These are phyloP conservation scores for Hanseniaspora guilliermondii DNA, from an alignment of 805 yeast genomes.

Conservation along the genomic window DNA sequence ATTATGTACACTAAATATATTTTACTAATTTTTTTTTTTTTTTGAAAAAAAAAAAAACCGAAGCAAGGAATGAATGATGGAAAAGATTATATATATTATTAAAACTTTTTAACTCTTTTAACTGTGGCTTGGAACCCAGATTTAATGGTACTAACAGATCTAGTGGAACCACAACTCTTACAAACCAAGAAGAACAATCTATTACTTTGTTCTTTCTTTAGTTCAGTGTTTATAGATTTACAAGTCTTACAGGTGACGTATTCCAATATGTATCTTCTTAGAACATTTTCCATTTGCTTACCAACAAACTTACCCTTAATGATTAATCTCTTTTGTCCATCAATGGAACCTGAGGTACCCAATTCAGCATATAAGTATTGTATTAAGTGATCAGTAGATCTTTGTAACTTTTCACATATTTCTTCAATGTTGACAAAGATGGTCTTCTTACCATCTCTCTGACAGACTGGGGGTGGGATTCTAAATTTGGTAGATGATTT, in stretches of 20 bases:
- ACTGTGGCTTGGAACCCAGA: constrained; percentile 99
- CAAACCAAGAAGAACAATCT: constrained; percentile 96
- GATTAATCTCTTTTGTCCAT: constrained; percentile 91
- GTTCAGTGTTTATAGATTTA: constrained; percentile 91
- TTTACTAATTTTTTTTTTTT: no score
- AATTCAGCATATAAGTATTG: constrained; percentile 94
- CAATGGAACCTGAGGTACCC: constrained; percentile 99
- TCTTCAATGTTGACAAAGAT: constrained; percentile 92
- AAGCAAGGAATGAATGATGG: not conserved
- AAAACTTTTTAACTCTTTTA: constrained; percentile 56
- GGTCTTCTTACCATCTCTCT: constrained; percentile 97
- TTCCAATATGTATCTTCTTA: constrained; percentile 91
- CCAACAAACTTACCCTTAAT: constrained; percentile 98
- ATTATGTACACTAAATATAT: no score
- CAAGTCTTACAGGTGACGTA: constrained; percentile 98
- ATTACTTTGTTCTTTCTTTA: constrained; percentile 89
- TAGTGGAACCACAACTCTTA: constrained; percentile 93
- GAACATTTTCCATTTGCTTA: constrained; percentile 89
- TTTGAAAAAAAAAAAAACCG: not conserved
- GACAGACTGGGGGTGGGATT: constrained; percentile 94
- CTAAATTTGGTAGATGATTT: constrained; percentile 82
- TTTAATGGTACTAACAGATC: constrained; percentile 94
- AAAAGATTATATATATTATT: constrained; percentile 14
- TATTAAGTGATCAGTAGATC: constrained; percentile 93
- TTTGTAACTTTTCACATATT: constrained; percentile 83